A percentile compares a stretch with the other conserved stretches of the same genome.
phyloP scores from a whole-genome alignment of 768 basidiomycete genomes.

The Boletus coccyginus region DNA sequence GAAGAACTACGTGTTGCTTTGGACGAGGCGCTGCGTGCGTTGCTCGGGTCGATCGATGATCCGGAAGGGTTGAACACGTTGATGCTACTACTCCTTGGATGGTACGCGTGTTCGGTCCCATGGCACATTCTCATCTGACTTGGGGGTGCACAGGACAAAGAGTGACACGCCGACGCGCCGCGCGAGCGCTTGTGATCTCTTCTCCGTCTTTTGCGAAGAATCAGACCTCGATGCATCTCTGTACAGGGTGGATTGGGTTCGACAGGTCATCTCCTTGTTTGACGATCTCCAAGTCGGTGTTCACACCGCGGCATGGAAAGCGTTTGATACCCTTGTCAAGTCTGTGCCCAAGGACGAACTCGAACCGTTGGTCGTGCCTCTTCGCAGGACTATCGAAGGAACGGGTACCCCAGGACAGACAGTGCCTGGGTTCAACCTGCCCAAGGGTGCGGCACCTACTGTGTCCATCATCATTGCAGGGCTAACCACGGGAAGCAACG shows the following conservation, averaged over 20 bases:
- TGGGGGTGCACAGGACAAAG: slow-evolving; percentile 61
- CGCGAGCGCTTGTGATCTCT: slow-evolving; percentile 74
- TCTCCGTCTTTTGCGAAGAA: slow-evolving; percentile 80
- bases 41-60: slow-evolving; percentile 79
- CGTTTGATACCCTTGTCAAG: slow-evolving; percentile 87
- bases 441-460: slow-evolving; percentile 79
- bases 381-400: slow-evolving; percentile 84
- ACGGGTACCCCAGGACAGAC: slow-evolving; percentile 71
- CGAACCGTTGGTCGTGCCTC: slow-evolving; percentile 85
- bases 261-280: slow-evolving; percentile 78
- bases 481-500: slow-evolving; percentile 91
- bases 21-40: slow-evolving; percentile 68
- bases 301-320: slow-evolving; percentile 77
- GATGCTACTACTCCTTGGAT: slow-evolving; percentile 86
- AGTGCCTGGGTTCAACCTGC: slow-evolving; percentile 84
- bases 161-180: slow-evolving; percentile 67
- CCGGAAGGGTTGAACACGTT: slow-evolving; percentile 85
- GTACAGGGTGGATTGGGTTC: slow-evolving; percentile 93
- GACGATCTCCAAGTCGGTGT: slow-evolving; percentile 77
- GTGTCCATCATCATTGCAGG: slow-evolving; percentile 91
- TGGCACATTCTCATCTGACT: neutral
- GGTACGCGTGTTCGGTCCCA: slow-evolving; percentile 46
- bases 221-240: slow-evolving; percentile 78
- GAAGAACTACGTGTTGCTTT: slow-evolving; percentile 72
- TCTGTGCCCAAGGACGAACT: slow-evolving; percentile 90